phyloP scores from a whole-genome alignment of 2,329 filamentous ascomycete species.

The Aspergillus niger region DNA sequence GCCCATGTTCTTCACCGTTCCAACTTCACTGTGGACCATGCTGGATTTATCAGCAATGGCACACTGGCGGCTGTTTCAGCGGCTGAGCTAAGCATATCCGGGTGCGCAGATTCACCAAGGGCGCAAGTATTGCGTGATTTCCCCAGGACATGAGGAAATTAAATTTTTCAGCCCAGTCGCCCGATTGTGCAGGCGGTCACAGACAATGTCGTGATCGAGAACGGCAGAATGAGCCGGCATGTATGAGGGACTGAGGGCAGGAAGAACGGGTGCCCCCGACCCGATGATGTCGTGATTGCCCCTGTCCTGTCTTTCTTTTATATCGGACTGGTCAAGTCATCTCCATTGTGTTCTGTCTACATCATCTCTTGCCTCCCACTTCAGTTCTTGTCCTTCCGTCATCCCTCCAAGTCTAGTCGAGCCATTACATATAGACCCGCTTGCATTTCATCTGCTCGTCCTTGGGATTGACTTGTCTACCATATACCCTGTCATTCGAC shows the following conservation, averaged over 20 bases:
- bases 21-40: constrained; percentile 7
- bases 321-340: constrained; percentile 28
- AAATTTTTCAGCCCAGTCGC: constrained; percentile 29
- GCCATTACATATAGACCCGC: constrained; percentile 7
- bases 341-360: constrained; percentile 18
- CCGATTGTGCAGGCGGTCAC: constrained; percentile 31
- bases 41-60: constrained; percentile 24
- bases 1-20: constrained; percentile 13
- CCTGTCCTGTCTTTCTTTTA: constrained; percentile 28
- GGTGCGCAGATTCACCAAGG: constrained; percentile 20
- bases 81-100: constrained; percentile 20
- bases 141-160: constrained; percentile 32
- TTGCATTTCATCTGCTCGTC: background rate
- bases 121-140: constrained; percentile 47
- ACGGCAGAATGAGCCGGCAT: constrained; percentile 30
- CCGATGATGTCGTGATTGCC: constrained; percentile 38
- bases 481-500: constrained; percentile 1
- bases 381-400: constrained; percentile 8
- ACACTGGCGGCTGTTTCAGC: constrained; percentile 1
- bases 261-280: constrained; percentile 25
- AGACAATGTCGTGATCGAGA: constrained; percentile 33
- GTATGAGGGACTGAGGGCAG: constrained; percentile 24
- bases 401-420: constrained; percentile 5
- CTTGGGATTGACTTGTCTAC: constrained; percentile 11
- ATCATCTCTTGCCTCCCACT: constrained; percentile 14